These are phyloP conservation scores for Alnus rubra DNA, from an alignment of 306 rosid genomes.

Conservation along the genomic window DNA sequence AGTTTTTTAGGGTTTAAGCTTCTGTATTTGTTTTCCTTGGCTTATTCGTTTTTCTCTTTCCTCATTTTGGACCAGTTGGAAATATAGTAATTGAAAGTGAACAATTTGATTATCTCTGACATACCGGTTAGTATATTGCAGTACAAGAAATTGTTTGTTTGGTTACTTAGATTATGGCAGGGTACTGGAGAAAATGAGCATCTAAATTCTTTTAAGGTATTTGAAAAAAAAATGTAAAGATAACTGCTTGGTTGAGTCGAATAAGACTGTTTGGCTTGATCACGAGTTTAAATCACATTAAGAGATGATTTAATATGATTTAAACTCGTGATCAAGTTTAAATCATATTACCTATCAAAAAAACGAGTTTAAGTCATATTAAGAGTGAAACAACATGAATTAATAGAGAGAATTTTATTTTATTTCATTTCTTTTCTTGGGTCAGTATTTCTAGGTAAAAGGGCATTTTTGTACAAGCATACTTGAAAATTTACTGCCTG, in stretches of 20 bases:
- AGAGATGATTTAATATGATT: too few species aligned
- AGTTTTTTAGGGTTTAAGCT: slow-evolving; percentile 12
- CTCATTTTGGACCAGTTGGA: background rate
- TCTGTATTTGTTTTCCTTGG: background rate
- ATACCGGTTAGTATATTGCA: background rate
- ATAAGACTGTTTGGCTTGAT: background rate
- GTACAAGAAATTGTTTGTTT: background rate
- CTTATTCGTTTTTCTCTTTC: too few species aligned
- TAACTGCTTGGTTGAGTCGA: background rate
- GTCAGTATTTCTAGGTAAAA: too few species aligned
- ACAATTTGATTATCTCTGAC: background rate
- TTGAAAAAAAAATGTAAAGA: background rate
- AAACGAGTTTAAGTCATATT: background rate
- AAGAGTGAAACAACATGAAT: background rate
- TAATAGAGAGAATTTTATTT: too few species aligned
- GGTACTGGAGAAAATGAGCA: background rate
- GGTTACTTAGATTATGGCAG: background rate
- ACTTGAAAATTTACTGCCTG: too few species aligned
- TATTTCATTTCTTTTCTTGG: too few species aligned
- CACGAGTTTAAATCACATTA: background rate
- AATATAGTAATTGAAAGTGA: background rate
- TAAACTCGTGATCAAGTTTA: too few species aligned
- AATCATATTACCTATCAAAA: too few species aligned
- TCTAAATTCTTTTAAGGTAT: background rate
- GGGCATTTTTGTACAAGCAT: too few species aligned